phyloP scores from a whole-genome alignment of 169 alveolate genomes.

The Plasmodium vinckei region DNA sequence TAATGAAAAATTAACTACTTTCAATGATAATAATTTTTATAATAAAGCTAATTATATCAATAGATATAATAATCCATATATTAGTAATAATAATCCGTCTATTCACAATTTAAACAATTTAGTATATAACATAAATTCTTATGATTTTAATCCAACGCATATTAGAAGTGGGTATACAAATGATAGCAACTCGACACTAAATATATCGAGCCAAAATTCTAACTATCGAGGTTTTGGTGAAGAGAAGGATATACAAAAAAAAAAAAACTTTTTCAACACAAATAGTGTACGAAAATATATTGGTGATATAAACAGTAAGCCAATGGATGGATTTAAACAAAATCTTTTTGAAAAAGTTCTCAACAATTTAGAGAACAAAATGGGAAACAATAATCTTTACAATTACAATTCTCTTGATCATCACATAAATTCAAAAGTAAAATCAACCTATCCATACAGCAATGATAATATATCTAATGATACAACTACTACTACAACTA shows the following conservation, averaged over 20 bases:
- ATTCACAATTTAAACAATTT: slow-evolving; percentile 13
- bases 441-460: too few relatives aligned
- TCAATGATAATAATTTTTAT: slow-evolving; percentile 10
- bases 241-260: background rate
- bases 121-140: slow-evolving; percentile 21
- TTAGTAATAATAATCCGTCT: slow-evolving; percentile 6
- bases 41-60: slow-evolving; percentile 6
- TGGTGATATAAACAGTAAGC: background rate
- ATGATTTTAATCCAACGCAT: slow-evolving; percentile 18
- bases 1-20: background rate
- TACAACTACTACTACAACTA: background rate
- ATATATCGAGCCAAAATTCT: background rate
- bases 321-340: background rate
- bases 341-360: background rate
- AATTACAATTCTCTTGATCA: background rate
- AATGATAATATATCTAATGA: too few relatives aligned
- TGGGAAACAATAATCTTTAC: background rate
- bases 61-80: background rate
- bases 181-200: background rate
- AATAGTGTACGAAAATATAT: too few relatives aligned
- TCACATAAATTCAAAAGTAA: background rate
- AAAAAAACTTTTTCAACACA: background rate
- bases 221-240: background rate
- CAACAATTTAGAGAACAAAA: background rate
- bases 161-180: background rate